Base-by-base conservation (phyloP, 148 eudicot species). In the Rhododendron henanense region DNA sequence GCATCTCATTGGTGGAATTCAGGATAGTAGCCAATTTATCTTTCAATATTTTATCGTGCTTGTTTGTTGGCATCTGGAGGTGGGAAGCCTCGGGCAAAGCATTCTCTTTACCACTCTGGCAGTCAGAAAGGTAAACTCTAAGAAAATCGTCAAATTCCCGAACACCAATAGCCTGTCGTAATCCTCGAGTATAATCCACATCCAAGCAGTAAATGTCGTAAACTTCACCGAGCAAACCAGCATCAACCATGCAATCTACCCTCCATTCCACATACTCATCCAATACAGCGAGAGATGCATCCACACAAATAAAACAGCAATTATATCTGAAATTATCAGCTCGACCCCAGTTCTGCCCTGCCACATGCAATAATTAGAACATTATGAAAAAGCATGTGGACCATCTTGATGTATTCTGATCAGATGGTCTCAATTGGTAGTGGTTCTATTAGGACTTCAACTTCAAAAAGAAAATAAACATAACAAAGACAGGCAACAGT, bases 331-430 rank as follows among this genome's bases (percentile, higher is more conserved):
- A 91, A 89, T 90, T 86, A 92, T 93, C 93, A 84, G 92, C 92
- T 85, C 90, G 90, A 63, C 99, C 99, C 99, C 99, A 97, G 79
- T 97, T 92, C 99, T 97, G 95, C 90, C 90, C 96, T 95, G 99
- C 91, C 97, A 88, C 88, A 88, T 85, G 89, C 87, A 85, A 88
- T 71, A 50, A 84, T 87, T 55, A 87, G 89, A 55, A 45, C 65
- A 67, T 84, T 86, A 88, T 47, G 25, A n/a, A 74, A 47, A 44
- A 85, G 53, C 41, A 61, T 71, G 45, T 7, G 48, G n/a, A 28
- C 18, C 71, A 78, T 44, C 65, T 83, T 45, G 44, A 33, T 75
- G 41, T 4, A 41, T 61, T 63, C 55, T 4, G 47, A 77, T 63
- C 47, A 59, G 28, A 37, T 28, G 45, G 51, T 69, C 85, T 71